These are phyloP conservation scores for Rhizophagus sp. DNA, from an alignment of 192 early-diverging fungal species.

Conservation along the genomic window DNA sequence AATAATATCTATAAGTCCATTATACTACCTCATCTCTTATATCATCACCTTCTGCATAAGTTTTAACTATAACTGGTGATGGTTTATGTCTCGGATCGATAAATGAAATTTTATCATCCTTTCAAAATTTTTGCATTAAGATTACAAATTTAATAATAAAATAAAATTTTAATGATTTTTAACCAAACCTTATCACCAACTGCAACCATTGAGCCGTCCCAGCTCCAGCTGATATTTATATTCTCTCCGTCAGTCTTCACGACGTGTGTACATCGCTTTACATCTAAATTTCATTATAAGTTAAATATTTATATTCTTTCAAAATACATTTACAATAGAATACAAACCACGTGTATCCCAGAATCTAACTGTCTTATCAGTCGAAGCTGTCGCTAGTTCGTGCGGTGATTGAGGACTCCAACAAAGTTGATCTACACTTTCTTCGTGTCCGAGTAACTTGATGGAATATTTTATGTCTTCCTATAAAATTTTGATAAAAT, in stretches of 20 bases:
- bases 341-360: conserved; percentile 77
- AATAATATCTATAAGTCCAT: neutral
- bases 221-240: conserved; percentile 85
- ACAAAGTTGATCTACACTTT: conserved; percentile 74
- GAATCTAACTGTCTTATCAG: conserved; percentile 75
- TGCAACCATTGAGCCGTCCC: conserved; percentile 73
- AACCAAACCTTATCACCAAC: conserved; percentile 75
- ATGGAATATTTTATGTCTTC: conserved; percentile 57
- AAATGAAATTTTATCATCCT: conserved; percentile 76
- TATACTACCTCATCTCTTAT: conserved; percentile 7
- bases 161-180: neutral
- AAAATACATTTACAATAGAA: too few species aligned
- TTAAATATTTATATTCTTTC: too few species aligned
- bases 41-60: conserved; percentile 17
- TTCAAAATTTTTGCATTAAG: neutral
- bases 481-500: conserved; percentile 26
- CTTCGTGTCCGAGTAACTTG: conserved; percentile 75
- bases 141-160: neutral
- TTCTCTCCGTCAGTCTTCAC: conserved; percentile 76
- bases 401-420: conserved; percentile 79
- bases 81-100: conserved; percentile 61
- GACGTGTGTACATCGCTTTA: conserved; percentile 56
- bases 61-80: conserved; percentile 6
- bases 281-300: conserved; percentile 19
- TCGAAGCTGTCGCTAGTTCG: conserved; percentile 71